These are phyloP conservation scores for Stromatinia cepivora DNA, from an alignment of 2,329 filamentous ascomycete genomes.

Conservation along the genomic window DNA sequence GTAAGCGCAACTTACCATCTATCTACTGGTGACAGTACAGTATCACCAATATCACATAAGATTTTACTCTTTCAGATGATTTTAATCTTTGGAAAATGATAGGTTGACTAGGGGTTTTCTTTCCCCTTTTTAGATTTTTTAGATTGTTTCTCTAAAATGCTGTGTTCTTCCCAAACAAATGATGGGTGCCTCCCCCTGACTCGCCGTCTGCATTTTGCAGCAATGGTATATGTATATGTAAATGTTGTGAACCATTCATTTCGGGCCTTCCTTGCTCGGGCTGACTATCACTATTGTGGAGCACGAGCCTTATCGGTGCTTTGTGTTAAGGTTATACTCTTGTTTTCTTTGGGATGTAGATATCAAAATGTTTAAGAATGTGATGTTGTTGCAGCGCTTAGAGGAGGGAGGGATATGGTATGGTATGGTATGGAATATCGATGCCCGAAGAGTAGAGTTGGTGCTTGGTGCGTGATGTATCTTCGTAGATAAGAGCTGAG, in stretches of 20 bases:
- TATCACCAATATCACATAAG: conserved; percentile 12
- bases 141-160: neutral
- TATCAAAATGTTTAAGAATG: neutral
- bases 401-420: neutral
- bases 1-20: neutral
- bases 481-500: neutral
- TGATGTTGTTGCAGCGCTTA: conserved; percentile 11
- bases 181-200: conserved; percentile 4
- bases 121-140: neutral
- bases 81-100: neutral
- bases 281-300: neutral
- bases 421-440: neutral
- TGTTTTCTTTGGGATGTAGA: neutral
- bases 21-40: neutral
- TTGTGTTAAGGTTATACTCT: neutral
- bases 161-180: neutral
- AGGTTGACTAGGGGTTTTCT: neutral
- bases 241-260: conserved; percentile 13
- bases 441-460: conserved; percentile 5
- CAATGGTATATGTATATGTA: neutral
- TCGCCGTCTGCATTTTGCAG: neutral
- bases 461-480: neutral
- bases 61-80: neutral
- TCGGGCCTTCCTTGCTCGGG: conserved; percentile 8
- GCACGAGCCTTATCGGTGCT: neutral